Percentiles rank a stretch among this genome's conserved stretches.
phyloP scores from a whole-genome alignment of 1,284 basidiomycete species.

The Polyporus tsugae region DNA sequence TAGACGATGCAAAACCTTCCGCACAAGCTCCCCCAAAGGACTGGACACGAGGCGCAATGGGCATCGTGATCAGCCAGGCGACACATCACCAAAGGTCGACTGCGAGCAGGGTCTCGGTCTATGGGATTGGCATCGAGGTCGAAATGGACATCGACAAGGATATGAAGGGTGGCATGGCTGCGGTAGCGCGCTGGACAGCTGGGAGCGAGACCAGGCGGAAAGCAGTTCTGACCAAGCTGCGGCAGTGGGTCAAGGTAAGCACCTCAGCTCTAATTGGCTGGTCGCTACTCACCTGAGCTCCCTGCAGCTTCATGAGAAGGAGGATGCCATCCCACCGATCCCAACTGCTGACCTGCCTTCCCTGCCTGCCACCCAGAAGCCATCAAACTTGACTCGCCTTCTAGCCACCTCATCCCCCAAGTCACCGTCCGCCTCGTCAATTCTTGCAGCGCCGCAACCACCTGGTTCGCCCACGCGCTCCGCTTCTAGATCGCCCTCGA shows the following conservation, averaged over 20 bases:
- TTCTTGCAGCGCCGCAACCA: constrained; percentile 44
- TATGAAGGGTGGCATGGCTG: constrained; percentile 81
- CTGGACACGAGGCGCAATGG: constrained; percentile 82
- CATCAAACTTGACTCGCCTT: constrained; percentile 71
- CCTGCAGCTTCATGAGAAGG: constrained; percentile 58
- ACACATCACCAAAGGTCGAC: constrained; percentile 71
- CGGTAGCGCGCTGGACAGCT: constrained; percentile 85
- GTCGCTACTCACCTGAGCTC: constrained; percentile 19
- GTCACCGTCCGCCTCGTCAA: constrained; percentile 50
- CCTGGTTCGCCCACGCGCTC: constrained; percentile 53
- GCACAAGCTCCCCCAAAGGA: constrained; percentile 55
- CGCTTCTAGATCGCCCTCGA: constrained; percentile 43
- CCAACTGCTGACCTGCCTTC: constrained; percentile 73
- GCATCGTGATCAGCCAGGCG: constrained; percentile 73
- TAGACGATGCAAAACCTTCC: constrained; percentile 49
- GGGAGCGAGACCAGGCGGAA: constrained; percentile 65
- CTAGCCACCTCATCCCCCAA: constrained; percentile 79
- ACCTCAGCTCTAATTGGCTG: background rate
- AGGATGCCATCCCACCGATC: constrained; percentile 57
- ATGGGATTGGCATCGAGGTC: constrained; percentile 85
- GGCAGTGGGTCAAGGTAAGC: constrained; percentile 69
- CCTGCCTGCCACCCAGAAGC: constrained; percentile 57
- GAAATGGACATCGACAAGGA: constrained; percentile 84
- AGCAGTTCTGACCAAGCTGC: constrained; percentile 65
- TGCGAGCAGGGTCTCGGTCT: constrained; percentile 76